phyloP scores from a whole-genome alignment of 805 yeast genomes.

The Saccharomycopsis malanga region DNA sequence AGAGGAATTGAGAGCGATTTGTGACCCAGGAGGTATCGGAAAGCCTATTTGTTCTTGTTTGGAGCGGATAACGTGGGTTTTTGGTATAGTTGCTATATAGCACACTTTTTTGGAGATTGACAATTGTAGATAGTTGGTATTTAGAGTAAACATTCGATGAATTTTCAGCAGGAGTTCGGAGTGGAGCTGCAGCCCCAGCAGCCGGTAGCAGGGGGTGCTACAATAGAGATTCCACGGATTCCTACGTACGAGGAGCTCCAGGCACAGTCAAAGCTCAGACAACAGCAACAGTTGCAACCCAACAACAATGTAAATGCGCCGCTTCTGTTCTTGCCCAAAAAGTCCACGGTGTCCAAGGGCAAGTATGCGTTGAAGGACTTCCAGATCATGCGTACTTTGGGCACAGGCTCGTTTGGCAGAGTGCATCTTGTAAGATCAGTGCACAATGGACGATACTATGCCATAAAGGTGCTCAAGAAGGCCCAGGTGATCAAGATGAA shows the following conservation, averaged over 20 bases:
- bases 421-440: slow-evolving; percentile 84
- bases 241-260: slow-evolving; percentile 23
- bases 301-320: neutral
- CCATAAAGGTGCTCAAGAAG: slow-evolving; percentile 86
- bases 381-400: slow-evolving; percentile 77
- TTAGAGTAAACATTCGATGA: too few species aligned
- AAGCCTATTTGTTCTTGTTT: too few species aligned
- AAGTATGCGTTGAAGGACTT: slow-evolving; percentile 78
- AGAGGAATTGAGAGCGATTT: too few species aligned
- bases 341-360: slow-evolving; percentile 46
- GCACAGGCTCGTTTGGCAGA: slow-evolving; percentile 94
- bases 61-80: too few species aligned
- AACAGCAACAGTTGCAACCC: slow-evolving; percentile 16
- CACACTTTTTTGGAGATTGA: too few species aligned
- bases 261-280: slow-evolving; percentile 15
- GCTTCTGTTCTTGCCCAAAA: slow-evolving; percentile 20
- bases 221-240: slow-evolving; percentile 18
- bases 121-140: too few species aligned
- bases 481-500: slow-evolving; percentile 85
- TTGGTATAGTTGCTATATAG: too few species aligned
- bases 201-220: neutral
- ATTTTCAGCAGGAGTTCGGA: too few species aligned
- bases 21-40: too few species aligned
- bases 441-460: slow-evolving; percentile 87
- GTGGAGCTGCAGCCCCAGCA: neutral